Percentiles rank a stretch among this genome's conserved stretches.
Evolutionary conservation across 805 yeast species (phyloP).

Genomic region (Tetrapisispora phaffii): DNA sequence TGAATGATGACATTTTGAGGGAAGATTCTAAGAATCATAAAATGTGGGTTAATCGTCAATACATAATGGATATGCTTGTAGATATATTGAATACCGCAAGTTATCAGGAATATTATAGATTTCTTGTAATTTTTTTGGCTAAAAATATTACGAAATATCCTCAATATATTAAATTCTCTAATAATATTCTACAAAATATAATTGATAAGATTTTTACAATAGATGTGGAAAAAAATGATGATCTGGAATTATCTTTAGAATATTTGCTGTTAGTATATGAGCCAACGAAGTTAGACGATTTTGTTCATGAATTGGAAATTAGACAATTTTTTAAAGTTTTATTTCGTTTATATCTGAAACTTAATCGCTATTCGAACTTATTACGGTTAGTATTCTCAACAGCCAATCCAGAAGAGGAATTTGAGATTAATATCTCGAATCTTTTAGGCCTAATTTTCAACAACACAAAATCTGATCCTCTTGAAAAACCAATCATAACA

Average conservation of each 20-base stretch:
- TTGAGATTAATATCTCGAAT: background rate
- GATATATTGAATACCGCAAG: constrained; percentile 41
- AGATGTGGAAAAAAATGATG: constrained; percentile 8
- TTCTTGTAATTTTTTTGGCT: constrained; percentile 61
- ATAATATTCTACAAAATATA: constrained; percentile 40
- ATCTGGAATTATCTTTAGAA: constrained; percentile 60
- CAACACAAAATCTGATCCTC: background rate
- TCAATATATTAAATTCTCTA: constrained; percentile 71
- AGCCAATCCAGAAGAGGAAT: constrained; percentile 4
- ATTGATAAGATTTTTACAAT: constrained; percentile 36
- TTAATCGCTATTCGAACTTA: constrained; percentile 9
- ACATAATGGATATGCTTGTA: constrained; percentile 60
- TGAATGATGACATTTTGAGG: constrained; percentile 50
- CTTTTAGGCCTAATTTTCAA: background rate
- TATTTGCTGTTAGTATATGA: constrained; percentile 57
- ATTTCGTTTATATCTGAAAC: constrained; percentile 15
- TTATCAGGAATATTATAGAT: constrained; percentile 23
- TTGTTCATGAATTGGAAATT: constrained; percentile 27
- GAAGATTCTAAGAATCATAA: constrained; percentile 10
- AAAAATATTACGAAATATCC: constrained; percentile 75
- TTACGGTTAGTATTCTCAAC: constrained; percentile 4
- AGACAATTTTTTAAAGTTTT: constrained; percentile 17
- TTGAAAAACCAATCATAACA: background rate
- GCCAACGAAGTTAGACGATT: constrained; percentile 42
- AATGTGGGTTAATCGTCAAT: constrained; percentile 51